Evolutionary conservation across 2,329 filamentous ascomycete genomes (phyloP), one percentile per base, ranked within the genome.

Genomic region (Scedosporium boydii): DNA sequence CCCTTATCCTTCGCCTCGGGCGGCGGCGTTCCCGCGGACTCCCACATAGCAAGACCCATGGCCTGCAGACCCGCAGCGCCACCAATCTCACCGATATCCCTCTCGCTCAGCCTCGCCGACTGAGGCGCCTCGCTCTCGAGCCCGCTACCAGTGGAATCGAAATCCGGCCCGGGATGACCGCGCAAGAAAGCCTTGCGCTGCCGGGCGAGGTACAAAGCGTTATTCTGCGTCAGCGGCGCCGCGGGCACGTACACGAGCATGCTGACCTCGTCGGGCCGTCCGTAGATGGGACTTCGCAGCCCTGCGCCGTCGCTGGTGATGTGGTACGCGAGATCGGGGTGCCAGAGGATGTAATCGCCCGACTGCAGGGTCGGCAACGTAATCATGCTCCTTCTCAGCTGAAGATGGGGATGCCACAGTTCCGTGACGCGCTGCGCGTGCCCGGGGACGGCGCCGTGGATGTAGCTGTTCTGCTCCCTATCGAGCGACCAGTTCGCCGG

Each of bases 271-370:
- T 67, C 70, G 0, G 67, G 71, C 18, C 74, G 69, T 64, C 70
- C 67, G 29, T 72, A 64, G 57, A 68, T 68, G 53, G 68, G 63
- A 69, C 73, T 67, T 3, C 67, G 66, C 53, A 69, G 6, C 69
- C 70, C 46, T 21, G 69, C 73, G 41, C 71, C 70, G 6, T 71
- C 70, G 65, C 74, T 78, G 61, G 77, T 78, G 68, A 84, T 82
- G 66, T 82, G 80, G 69, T 84, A 84, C 5, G 82, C 79, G 64
- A 83, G 76, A 66, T 84, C 82, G n/a, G 81, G 81, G 67, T 84
- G 82, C 82, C 82, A 84, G 66, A 84, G 72, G 64, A 84, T 81
- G 68, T 84, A 84, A 73, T 84, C 82, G 67, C 82, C 82, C 0
- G 80, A 77, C 64, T 80, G 79, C 53, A 84, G 70, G 9, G 79